Evolutionary conservation across 2,329 filamentous ascomycete species (phyloP).

Genomic region (Colletotrichum sp.): DNA sequence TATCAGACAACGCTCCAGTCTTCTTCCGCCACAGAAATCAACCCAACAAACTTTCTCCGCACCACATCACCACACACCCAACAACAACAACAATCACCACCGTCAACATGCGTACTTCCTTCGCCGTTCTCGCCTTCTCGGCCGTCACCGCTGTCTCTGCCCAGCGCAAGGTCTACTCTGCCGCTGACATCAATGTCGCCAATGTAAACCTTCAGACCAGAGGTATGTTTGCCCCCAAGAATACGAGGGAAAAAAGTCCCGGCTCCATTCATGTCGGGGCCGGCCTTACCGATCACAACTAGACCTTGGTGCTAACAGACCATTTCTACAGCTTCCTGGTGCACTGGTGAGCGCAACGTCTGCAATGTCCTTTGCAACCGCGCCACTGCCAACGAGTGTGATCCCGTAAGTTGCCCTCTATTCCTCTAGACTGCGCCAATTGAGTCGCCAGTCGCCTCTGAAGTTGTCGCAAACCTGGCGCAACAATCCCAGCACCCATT

Average conservation of each 20-base stretch:
- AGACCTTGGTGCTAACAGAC: neutral
- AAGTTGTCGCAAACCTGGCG: neutral
- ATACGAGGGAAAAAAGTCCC: neutral
- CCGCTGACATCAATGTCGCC: slow-evolving; percentile 14
- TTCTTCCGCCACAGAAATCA: neutral
- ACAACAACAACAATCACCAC: neutral
- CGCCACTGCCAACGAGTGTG: slow-evolving; percentile 48
- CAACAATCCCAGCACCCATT: neutral
- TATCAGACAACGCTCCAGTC: neutral
- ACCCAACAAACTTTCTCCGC: neutral
- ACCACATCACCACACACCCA: neutral
- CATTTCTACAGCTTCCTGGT: slow-evolving; percentile 53
- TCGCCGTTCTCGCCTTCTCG: slow-evolving; percentile 20
- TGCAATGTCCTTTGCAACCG: slow-evolving; percentile 53
- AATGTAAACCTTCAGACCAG: neutral
- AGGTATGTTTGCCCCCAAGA: neutral
- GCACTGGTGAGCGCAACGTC: slow-evolving; percentile 54
- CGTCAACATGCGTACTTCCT: slow-evolving; percentile 20
- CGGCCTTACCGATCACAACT: neutral
- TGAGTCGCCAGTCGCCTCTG: neutral
- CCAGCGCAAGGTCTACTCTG: slow-evolving; percentile 17
- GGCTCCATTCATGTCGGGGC: neutral
- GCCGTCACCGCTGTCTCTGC: slow-evolving; percentile 16
- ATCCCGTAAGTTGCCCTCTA: slow-evolving; percentile 43
- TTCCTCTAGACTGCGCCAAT: neutral